phyloP scores from a whole-genome alignment of 129 eudicot genomes.

The Heracleum sosnowskyi region DNA sequence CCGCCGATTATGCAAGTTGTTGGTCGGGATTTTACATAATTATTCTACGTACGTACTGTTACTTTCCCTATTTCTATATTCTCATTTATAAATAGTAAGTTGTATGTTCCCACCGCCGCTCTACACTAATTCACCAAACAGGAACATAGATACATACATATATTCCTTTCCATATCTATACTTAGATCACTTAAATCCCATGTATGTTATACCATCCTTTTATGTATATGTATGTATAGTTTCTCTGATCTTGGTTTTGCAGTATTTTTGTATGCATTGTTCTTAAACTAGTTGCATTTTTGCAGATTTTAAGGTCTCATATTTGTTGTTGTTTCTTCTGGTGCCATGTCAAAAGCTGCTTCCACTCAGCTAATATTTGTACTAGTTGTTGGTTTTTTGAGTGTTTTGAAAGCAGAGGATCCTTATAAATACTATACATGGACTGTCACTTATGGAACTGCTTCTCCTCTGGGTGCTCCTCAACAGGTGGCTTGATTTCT shows the following conservation, averaged over 20 bases:
- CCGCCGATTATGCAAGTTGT: slow-evolving; percentile 2
- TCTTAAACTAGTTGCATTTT: neutral
- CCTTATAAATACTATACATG: slow-evolving; percentile 73
- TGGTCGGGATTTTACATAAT: neutral
- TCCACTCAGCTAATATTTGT: slow-evolving; percentile 27
- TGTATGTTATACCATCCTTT: neutral
- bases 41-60: neutral
- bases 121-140: neutral
- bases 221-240: neutral
- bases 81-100: neutral
- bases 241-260: neutral
- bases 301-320: slow-evolving; percentile 18
- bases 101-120: neutral
- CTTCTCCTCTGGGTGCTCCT: slow-evolving; percentile 81
- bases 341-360: slow-evolving; percentile 39
- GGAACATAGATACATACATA: neutral
- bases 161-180: neutral
- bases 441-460: slow-evolving; percentile 92
- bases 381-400: slow-evolving; percentile 32
- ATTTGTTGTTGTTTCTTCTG: neutral
- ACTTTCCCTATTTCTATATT: neutral
- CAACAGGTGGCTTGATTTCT: slow-evolving; percentile 62
- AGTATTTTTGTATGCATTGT: neutral
- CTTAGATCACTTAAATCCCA: neutral
- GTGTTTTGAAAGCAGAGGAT: slow-evolving; percentile 69